phyloP scores from a whole-genome alignment of 441 rosid species.

The Gossypium lobatum region DNA sequence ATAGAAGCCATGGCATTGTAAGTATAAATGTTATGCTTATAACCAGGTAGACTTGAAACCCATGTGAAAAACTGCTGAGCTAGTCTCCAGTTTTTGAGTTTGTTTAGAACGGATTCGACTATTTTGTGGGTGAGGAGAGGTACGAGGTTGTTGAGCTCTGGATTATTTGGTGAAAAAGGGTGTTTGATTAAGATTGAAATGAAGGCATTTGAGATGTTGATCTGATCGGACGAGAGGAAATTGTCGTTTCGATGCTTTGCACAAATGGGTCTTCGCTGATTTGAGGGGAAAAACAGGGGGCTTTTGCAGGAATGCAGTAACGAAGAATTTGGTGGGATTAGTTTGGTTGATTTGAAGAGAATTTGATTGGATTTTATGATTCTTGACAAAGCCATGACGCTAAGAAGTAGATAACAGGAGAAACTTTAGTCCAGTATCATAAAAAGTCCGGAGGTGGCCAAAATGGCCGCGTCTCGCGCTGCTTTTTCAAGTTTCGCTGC shows the following conservation, averaged over 20 bases:
- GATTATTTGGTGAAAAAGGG: slow-evolving; percentile 38
- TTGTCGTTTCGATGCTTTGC: slow-evolving; percentile 13
- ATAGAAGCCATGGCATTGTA: slow-evolving; percentile 80
- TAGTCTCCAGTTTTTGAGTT: slow-evolving; percentile 50
- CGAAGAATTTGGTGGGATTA: not conserved
- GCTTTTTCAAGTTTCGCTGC: not conserved
- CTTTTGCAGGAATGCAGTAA: not conserved
- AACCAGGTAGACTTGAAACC: slow-evolving; percentile 63
- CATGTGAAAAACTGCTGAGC: slow-evolving; percentile 60
- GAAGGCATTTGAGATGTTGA: slow-evolving; percentile 27
- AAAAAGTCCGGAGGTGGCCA: not conserved
- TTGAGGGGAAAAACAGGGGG: not conserved
- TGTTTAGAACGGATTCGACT: slow-evolving; percentile 58
- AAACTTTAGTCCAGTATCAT: not conserved
- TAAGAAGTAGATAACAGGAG: not conserved
- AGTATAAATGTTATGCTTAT: slow-evolving; percentile 57
- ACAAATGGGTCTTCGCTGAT: slow-evolving; percentile 24
- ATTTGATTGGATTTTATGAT: not conserved
- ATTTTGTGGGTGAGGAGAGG: slow-evolving; percentile 55
- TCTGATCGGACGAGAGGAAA: slow-evolving; percentile 25
- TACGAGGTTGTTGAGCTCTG: slow-evolving; percentile 42
- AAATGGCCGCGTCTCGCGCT: not conserved
- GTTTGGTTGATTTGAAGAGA: slow-evolving; percentile 18
- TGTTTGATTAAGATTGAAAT: slow-evolving; percentile 39
- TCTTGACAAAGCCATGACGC: slow-evolving; percentile 15